Percentiles rank a stretch among this genome's conserved stretches.
These are phyloP conservation scores for Salix exigua DNA, from an alignment of 345 rosid genomes.

Conservation along the genomic window DNA sequence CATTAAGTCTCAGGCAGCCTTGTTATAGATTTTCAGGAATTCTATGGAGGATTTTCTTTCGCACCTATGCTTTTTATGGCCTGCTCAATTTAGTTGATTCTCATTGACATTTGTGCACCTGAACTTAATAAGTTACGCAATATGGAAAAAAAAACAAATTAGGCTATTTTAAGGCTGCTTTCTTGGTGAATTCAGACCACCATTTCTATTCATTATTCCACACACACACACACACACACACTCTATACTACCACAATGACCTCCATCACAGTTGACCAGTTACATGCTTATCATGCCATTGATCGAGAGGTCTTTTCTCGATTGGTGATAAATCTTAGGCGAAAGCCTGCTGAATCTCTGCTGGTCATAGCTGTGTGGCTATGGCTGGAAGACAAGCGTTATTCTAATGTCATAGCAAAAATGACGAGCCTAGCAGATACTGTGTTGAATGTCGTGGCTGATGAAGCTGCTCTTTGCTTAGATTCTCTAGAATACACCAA, in stretches of 20 bases:
- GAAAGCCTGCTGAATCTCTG: slow-evolving; percentile 35
- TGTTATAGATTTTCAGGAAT: not conserved
- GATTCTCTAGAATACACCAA: slow-evolving; percentile 15
- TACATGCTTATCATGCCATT: slow-evolving; percentile 31
- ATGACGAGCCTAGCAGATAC: slow-evolving; percentile 20
- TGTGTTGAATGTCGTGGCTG: slow-evolving; percentile 26
- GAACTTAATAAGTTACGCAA: not conserved
- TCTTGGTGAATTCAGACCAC: not conserved
- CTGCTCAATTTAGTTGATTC: not conserved
- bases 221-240: not conserved
- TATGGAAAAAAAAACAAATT: not conserved
- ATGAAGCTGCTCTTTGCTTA: slow-evolving; percentile 31
- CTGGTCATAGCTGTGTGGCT: slow-evolving; percentile 43
- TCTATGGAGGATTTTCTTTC: too few relatives aligned
- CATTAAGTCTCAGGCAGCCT: not conserved
- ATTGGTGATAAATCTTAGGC: slow-evolving; percentile 25
- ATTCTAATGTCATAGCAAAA: slow-evolving; percentile 26
- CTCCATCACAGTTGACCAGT: slow-evolving; percentile 27
- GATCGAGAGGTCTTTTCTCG: slow-evolving; percentile 40
- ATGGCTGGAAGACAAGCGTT: slow-evolving; percentile 45
- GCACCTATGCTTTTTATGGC: not conserved
- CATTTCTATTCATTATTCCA: not conserved
- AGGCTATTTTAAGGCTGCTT: not conserved
- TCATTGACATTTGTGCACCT: not conserved
- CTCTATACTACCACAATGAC: slow-evolving; percentile 14